Evolutionary conservation across 257 asterid species (phyloP).

Genomic region (Penstemon barbatus): DNA sequence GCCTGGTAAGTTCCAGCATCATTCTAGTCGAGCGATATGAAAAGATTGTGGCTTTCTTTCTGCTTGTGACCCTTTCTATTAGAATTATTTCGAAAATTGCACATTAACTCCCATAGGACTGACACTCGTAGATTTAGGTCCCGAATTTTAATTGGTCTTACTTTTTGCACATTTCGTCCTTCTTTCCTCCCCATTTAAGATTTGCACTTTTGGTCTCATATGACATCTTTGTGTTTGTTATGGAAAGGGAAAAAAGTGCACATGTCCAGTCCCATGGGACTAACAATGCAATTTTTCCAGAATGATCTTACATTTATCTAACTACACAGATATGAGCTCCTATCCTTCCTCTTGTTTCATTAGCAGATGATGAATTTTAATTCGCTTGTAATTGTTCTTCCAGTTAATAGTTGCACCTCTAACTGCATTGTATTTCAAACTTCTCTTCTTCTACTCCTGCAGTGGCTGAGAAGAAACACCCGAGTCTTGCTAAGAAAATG

Average conservation of each 20-base stretch:
- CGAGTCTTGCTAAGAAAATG: conserved; percentile 36
- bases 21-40: not conserved
- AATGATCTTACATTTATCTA: not conserved
- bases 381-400: conserved; percentile 6
- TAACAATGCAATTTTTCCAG: not conserved
- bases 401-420: not conserved
- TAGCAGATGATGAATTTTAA: conserved; percentile 4
- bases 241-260: too few relatives aligned
- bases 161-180: too few relatives aligned
- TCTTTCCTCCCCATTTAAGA: too few relatives aligned
- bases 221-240: too few relatives aligned
- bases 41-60: too few relatives aligned
- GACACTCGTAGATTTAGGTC: too few relatives aligned
- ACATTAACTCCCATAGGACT: too few relatives aligned
- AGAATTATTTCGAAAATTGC: too few relatives aligned
- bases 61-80: not conserved
- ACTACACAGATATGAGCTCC: not conserved
- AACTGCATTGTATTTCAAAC: too few relatives aligned
- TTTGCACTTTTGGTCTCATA: too few relatives aligned
- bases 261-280: too few relatives aligned
- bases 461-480: conserved; percentile 51
- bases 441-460: conserved; percentile 29
- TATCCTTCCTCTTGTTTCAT: not conserved
- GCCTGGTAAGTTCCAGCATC: conserved; percentile 53
- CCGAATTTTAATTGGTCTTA: too few relatives aligned